phyloP scores from a whole-genome alignment of 805 yeast genomes.

The Starmerella apis region DNA sequence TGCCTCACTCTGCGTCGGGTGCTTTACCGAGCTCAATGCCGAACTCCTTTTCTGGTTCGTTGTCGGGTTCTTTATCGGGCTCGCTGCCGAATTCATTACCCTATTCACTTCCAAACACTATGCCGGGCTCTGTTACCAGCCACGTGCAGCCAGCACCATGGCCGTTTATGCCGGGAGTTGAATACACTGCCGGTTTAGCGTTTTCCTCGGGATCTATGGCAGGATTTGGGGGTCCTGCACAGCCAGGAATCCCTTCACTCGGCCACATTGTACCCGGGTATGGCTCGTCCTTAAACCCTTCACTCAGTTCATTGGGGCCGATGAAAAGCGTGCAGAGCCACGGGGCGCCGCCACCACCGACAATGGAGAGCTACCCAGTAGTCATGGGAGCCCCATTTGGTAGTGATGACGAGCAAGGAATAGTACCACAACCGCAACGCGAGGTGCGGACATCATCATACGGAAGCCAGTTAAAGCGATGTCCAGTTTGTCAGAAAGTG shows the following conservation, averaged over 20 bases:
- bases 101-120: not conserved
- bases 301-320: slow-evolving; percentile 2
- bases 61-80: not conserved
- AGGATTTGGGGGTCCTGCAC: slow-evolving; percentile 1
- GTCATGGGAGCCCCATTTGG: not conserved
- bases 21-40: not conserved
- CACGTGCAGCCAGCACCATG: not conserved
- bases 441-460: not conserved
- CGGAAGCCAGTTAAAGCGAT: slow-evolving; percentile 24
- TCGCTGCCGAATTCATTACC: not conserved
- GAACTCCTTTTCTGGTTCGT: not conserved
- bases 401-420: not conserved
- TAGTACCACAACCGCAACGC: not conserved
- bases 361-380: not conserved
- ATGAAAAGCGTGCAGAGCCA: slow-evolving; percentile 7
- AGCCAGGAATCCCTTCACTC: not conserved
- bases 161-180: slow-evolving; percentile 5
- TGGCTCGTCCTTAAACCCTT: slow-evolving; percentile 1
- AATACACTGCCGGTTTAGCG: not conserved
- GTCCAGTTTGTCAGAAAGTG: slow-evolving; percentile 44
- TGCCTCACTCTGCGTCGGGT: not conserved
- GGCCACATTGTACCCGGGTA: not conserved
- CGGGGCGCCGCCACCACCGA: slow-evolving; percentile 1
- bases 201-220: not conserved
- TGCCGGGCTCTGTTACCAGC: not conserved